Evolutionary conservation across 768 basidiomycete genomes (phyloP), one percentile per base, ranked within the genome.

Genomic region (Lentinula raphanica): DNA sequence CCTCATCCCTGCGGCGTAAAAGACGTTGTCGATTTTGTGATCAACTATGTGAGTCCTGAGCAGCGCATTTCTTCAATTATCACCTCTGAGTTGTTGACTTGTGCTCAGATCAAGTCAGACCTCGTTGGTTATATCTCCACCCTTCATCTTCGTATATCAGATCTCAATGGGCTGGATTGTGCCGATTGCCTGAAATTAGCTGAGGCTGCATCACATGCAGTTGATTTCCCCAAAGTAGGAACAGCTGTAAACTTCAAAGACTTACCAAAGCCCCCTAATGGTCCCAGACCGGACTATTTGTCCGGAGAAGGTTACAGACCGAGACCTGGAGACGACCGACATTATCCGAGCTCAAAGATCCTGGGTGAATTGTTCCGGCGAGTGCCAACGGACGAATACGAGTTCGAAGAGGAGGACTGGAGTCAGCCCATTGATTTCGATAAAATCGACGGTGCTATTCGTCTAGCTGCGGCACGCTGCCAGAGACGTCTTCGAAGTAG

Each of bases 171-270:
- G 38, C 72, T 72, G 1, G 67, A 63, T 19, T 74, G 73, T 27
- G 0, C 2, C 0, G 67, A 73, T 3, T 81, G 81, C 57, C 60
- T 79, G 17, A 62, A 32, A 40, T 66, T 82, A 11, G 81, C 81
- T 1, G 69, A 76, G 59, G 63, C 73, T 1, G 78, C 79, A 5
- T 78, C 77, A 0, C 74, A 76, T 56, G 79, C 79, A 4, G 79
- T 80, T 1, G 79, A 80, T 64, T 80, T 76, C 46, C 73, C 70
- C 0, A 80, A 81, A 56, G 75, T 72, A 3, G 79, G 79, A 4
- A 70, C 72, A 1, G 64, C 78, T 15, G 80, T 80, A 31, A 63
- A 57, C 46, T 71, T 72, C 49, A 58, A 54, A 25, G 59, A 66
- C 25, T 61, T 80, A 1, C 79, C 80, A 1, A 66, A 17, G 59